phyloP scores from a whole-genome alignment of 257 asterid species.

The Rauvolfia tetraphylla region DNA sequence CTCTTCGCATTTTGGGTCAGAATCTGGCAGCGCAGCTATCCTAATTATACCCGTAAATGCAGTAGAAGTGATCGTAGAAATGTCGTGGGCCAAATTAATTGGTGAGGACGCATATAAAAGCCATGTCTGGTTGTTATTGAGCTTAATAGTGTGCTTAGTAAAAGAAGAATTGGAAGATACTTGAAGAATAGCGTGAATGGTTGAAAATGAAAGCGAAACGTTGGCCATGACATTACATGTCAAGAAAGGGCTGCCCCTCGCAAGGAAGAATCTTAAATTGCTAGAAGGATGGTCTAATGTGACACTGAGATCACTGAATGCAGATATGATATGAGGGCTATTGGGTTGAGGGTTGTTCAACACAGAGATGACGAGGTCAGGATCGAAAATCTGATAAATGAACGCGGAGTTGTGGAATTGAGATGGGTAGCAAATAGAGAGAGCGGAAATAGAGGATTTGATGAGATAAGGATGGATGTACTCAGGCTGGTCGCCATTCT shows the following conservation, averaged over 20 bases:
- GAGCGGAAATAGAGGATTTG: slow-evolving; percentile 53
- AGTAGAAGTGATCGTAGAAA: slow-evolving; percentile 41
- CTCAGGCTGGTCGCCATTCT: slow-evolving; percentile 88
- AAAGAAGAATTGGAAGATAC: slow-evolving; percentile 38
- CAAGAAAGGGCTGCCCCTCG: slow-evolving; percentile 79
- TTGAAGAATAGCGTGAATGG: slow-evolving; percentile 72
- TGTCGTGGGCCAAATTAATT: slow-evolving; percentile 44
- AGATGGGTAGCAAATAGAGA: slow-evolving; percentile 68
- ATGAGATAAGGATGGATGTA: slow-evolving; percentile 75
- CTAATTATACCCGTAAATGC: slow-evolving; percentile 68
- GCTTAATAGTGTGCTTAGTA: slow-evolving; percentile 65
- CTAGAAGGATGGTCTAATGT: slow-evolving; percentile 74
- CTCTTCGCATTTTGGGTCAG: slow-evolving; percentile 35
- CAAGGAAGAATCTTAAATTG: slow-evolving; percentile 67
- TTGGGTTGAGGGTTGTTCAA: slow-evolving; percentile 44
- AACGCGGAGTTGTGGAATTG: slow-evolving; percentile 51
- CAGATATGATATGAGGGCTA: slow-evolving; percentile 50
- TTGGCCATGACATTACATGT: slow-evolving; percentile 48
- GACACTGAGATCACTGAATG: slow-evolving; percentile 67
- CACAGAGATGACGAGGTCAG: slow-evolving; percentile 56
- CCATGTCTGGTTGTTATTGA: slow-evolving; percentile 84
- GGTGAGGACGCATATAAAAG: slow-evolving; percentile 70
- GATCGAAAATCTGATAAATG: slow-evolving; percentile 54
- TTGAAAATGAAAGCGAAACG: slow-evolving; percentile 54
- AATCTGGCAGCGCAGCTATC: slow-evolving; percentile 66